These are phyloP conservation scores for Chaetoceros tenuissimus DNA, from an alignment of 108 stramenopile species.

Conservation along the genomic window DNA sequence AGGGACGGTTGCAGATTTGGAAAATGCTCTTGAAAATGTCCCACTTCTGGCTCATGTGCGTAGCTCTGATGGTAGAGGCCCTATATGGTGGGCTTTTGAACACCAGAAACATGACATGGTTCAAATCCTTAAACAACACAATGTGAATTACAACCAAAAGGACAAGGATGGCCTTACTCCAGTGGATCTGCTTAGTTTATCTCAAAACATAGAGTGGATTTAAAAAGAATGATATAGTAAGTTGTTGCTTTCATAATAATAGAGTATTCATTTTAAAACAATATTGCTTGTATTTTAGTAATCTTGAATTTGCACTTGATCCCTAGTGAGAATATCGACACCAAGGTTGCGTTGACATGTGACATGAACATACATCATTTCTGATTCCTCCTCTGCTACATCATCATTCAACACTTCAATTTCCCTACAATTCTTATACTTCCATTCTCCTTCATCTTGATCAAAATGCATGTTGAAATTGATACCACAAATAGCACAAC, in stretches of 20 bases:
- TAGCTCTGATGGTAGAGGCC: conserved; percentile 83
- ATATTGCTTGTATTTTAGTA: no score
- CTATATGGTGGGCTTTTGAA: conserved; percentile 90
- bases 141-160: conserved; percentile 71
- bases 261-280: no score
- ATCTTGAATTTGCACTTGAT: conserved; percentile 40
- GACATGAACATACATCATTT: conserved; percentile 58
- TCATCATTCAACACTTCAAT: conserved; percentile 64
- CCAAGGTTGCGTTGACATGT: conserved; percentile 75
- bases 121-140: conserved; percentile 65
- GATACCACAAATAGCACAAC: conserved; percentile 76
- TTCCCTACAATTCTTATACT: conserved; percentile 76
- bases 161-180: conserved; percentile 74
- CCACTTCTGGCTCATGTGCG: conserved; percentile 73
- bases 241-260: no score
- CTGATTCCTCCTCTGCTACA: conserved; percentile 45
- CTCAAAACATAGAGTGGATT: no score
- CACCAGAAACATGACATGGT: conserved; percentile 69
- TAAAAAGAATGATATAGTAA: no score
- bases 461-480: conserved; percentile 85
- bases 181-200: conserved; percentile 59
- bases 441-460: conserved; percentile 84
- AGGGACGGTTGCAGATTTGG: conserved; percentile 47
- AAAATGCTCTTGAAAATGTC: conserved; percentile 54
- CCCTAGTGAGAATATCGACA: conserved; percentile 48